A percentile compares a stretch with the other conserved stretches of the same genome.
These are phyloP conservation scores for Eimeria tenella DNA, from an alignment of 169 alveolate species.

Conservation along the genomic window DNA sequence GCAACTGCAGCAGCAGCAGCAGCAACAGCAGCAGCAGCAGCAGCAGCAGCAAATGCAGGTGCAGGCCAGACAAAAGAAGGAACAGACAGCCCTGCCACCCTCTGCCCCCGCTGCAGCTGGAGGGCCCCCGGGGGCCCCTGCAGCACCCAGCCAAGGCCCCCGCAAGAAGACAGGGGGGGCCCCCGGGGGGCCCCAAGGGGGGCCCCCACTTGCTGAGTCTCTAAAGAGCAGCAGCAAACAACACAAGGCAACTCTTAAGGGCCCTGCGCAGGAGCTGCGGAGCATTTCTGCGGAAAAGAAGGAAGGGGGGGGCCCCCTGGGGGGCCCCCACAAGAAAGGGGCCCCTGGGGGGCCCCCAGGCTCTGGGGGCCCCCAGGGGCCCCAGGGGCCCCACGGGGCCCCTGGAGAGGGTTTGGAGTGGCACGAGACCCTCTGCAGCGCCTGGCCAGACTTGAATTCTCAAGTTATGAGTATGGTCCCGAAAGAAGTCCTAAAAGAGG, in stretches of 20 bases:
- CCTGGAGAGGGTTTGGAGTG: slow-evolving; percentile 23
- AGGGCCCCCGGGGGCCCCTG: background rate
- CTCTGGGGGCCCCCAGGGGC: background rate
- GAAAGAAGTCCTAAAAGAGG: background rate
- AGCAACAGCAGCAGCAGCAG: background rate
- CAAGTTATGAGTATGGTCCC: background rate
- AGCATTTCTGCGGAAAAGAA: background rate
- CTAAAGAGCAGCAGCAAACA: background rate
- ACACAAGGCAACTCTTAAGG: background rate
- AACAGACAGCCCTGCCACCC: background rate
- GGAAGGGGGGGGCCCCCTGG: background rate
- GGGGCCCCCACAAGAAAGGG: background rate
- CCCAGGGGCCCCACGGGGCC: no score
- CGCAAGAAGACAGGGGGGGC: background rate
- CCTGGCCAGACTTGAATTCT: slow-evolving; percentile 53
- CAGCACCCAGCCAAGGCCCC: background rate
- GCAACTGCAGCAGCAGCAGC: slow-evolving; percentile 20
- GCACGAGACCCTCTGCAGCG: slow-evolving; percentile 51
- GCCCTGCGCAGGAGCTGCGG: background rate
- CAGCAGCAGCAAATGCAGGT: slow-evolving; percentile 7
- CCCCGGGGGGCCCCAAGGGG: background rate
- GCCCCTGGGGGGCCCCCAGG: background rate
- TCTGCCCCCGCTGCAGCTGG: background rate
- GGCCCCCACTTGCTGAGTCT: no score
- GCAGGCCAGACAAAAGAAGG: background rate